Evolutionary conservation across 192 early-diverging fungal species (phyloP).

Genomic region (Coemansia interrupta): DNA sequence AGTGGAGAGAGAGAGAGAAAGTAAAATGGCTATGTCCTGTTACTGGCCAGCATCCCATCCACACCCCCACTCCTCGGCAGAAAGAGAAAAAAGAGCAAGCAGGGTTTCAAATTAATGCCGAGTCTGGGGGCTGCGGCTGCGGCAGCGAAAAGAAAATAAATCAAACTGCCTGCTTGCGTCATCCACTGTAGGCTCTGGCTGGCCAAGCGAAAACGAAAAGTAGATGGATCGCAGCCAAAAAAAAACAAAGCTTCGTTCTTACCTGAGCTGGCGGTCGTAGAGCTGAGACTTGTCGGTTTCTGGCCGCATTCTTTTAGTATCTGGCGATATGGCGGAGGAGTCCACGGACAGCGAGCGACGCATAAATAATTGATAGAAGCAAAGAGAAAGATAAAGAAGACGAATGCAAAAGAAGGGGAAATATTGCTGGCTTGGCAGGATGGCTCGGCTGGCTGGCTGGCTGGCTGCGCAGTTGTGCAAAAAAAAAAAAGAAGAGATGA

Average conservation of each 20-base stretch:
- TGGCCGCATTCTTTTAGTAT: constrained; percentile 40
- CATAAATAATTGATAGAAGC: constrained; percentile 15
- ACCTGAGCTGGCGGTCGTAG: constrained; percentile 50
- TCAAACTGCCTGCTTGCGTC: too few relatives aligned
- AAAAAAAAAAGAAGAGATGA: not conserved
- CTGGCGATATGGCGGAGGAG: constrained; percentile 1
- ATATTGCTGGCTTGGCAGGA: not conserved
- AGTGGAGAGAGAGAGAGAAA: too few relatives aligned
- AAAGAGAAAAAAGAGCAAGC: too few relatives aligned
- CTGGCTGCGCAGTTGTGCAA: not conserved
- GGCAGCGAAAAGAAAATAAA: too few relatives aligned
- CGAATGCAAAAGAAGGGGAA: constrained; percentile 1
- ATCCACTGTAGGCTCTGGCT: not conserved
- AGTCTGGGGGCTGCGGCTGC: too few relatives aligned
- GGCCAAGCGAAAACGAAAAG: not conserved
- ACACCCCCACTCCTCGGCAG: too few relatives aligned
- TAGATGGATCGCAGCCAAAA: not conserved
- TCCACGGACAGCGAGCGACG: constrained; percentile 31
- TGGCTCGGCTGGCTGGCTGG: not conserved
- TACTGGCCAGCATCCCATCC: too few relatives aligned
- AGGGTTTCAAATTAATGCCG: too few relatives aligned
- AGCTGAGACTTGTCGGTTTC: constrained; percentile 39
- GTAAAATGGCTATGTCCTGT: too few relatives aligned
- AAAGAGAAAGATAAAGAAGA: not conserved
- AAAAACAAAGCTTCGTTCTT: not conserved